phyloP scores from a whole-genome alignment of 495 filamentous ascomycete genomes.

The Lasiosphaeriaceae sp. region DNA sequence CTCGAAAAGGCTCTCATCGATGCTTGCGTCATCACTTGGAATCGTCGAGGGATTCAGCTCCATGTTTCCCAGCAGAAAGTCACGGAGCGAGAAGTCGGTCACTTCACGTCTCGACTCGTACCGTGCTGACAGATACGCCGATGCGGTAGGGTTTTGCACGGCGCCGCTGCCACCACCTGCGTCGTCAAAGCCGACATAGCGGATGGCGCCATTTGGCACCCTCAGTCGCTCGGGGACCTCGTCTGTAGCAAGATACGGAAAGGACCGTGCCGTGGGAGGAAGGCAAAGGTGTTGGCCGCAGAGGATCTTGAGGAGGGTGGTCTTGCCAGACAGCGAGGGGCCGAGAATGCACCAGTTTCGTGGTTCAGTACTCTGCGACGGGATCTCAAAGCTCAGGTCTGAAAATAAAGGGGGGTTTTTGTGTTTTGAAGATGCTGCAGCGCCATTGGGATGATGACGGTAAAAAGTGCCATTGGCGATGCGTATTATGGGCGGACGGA shows the following conservation, averaged over 20 bases:
- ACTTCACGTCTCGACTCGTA: slow-evolving; percentile 86
- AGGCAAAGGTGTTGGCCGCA: slow-evolving; percentile 67
- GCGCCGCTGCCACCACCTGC: slow-evolving; percentile 40
- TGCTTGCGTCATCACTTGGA: slow-evolving; percentile 41
- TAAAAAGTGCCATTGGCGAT: slow-evolving; percentile 80
- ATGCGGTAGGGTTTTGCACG: slow-evolving; percentile 39
- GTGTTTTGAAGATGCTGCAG: slow-evolving; percentile 8
- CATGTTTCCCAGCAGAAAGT: slow-evolving; percentile 75
- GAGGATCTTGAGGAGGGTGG: slow-evolving; percentile 71
- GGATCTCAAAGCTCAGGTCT: slow-evolving; percentile 61
- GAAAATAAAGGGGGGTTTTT: slow-evolving; percentile 64
- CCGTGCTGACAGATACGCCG: slow-evolving; percentile 82
- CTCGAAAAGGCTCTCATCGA: slow-evolving; percentile 46
- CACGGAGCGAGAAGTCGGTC: slow-evolving; percentile 76
- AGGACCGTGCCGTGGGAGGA: slow-evolving; percentile 68
- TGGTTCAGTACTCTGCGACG: slow-evolving; percentile 36
- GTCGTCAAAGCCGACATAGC: slow-evolving; percentile 77
- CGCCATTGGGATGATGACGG: slow-evolving; percentile 58
- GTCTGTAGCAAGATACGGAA: slow-evolving; percentile 67
- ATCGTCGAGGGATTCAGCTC: slow-evolving; percentile 57
- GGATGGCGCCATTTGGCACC: slow-evolving; percentile 60
- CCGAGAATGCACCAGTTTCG: slow-evolving; percentile 76
- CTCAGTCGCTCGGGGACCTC: slow-evolving; percentile 54
- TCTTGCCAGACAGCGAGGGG: slow-evolving; percentile 65
- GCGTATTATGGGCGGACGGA: slow-evolving; percentile 57